Evolutionary conservation across 2,329 filamentous ascomycete genomes (phyloP).

Genomic region (Ophiosphaerella herpotricha): DNA sequence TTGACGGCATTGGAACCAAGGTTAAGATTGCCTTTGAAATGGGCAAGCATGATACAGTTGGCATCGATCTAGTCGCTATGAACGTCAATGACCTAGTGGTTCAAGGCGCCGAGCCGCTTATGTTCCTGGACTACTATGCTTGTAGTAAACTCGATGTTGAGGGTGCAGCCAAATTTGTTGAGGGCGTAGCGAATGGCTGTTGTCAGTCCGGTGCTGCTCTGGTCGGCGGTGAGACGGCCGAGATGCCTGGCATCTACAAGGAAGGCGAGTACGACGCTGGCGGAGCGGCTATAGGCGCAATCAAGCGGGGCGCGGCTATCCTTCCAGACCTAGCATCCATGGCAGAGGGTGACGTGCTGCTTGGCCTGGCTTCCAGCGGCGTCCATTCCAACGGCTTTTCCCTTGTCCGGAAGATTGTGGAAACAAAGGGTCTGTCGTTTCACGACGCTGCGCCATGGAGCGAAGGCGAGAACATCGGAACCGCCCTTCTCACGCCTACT

Average conservation of each 20-base stretch:
- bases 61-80: conserved; percentile 97
- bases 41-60: conserved; percentile 89
- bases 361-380: conserved; percentile 84
- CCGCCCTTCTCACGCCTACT: conserved; percentile 83
- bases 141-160: conserved; percentile 84
- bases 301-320: conserved; percentile 66
- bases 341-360: conserved; percentile 78
- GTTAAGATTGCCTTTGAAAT: conserved; percentile 92
- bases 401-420: conserved; percentile 87
- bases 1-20: conserved; percentile 96
- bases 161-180: conserved; percentile 81
- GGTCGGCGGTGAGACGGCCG: conserved; percentile 95
- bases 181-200: conserved; percentile 88
- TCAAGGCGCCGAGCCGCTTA: conserved; percentile 90
- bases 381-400: conserved; percentile 98
- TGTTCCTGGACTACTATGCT: conserved; percentile 98
- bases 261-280: conserved; percentile 91
- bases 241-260: conserved; percentile 96
- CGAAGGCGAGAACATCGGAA: conserved; percentile 65
- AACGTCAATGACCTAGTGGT: conserved; percentile 98
- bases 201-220: conserved; percentile 83
- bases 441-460: conserved; percentile 78
- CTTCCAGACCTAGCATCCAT: conserved; percentile 79
- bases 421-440: conserved; percentile 72
- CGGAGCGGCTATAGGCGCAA: conserved; percentile 85